Conservation (phyloP, 495 filamentous ascomycete genomes). For the Daldinia loculata region DNA sequence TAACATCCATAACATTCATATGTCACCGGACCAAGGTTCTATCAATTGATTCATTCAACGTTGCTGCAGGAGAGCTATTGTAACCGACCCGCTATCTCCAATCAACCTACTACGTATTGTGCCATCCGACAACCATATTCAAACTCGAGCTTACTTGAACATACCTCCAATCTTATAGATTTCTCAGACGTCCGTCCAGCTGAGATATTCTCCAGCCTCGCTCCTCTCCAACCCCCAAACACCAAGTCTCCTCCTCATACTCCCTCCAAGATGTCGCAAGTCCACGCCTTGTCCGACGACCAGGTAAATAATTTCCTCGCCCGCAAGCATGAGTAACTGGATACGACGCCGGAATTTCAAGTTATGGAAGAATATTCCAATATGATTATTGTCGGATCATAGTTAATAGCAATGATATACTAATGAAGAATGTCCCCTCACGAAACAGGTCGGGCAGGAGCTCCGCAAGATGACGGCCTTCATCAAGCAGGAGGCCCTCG, state of each 20-base stretch:
- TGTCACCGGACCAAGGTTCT: slow-evolving; percentile 34
- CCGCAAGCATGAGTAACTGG: not conserved
- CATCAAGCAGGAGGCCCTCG: slow-evolving; percentile 97
- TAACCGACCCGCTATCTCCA: slow-evolving; percentile 32
- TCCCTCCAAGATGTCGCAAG: slow-evolving; percentile 80
- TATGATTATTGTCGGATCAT: too few species aligned
- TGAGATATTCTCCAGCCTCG: slow-evolving; percentile 18
- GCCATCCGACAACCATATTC: not conserved
- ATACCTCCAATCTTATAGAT: slow-evolving; percentile 10
- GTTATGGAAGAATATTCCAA: not conserved
- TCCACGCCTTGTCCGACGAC: slow-evolving; percentile 94
- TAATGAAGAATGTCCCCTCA: slow-evolving; percentile 16
- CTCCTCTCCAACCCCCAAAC: slow-evolving; percentile 20
- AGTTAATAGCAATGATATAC: slow-evolving; percentile 13
- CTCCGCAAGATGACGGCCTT: slow-evolving; percentile 99
- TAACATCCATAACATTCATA: slow-evolving; percentile 26
- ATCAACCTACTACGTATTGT: slow-evolving; percentile 17
- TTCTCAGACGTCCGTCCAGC: not conserved
- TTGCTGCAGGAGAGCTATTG: slow-evolving; percentile 23
- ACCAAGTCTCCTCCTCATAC: slow-evolving; percentile 37
- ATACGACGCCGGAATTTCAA: not conserved
- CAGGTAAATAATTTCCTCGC: slow-evolving; percentile 67
- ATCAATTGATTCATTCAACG: slow-evolving; percentile 26
- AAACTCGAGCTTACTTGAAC: slow-evolving; percentile 3
- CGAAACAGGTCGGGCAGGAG: slow-evolving; percentile 82